These are phyloP conservation scores for Hortiboletus campestris DNA, from an alignment of 768 basidiomycete genomes.

Conservation along the genomic window DNA sequence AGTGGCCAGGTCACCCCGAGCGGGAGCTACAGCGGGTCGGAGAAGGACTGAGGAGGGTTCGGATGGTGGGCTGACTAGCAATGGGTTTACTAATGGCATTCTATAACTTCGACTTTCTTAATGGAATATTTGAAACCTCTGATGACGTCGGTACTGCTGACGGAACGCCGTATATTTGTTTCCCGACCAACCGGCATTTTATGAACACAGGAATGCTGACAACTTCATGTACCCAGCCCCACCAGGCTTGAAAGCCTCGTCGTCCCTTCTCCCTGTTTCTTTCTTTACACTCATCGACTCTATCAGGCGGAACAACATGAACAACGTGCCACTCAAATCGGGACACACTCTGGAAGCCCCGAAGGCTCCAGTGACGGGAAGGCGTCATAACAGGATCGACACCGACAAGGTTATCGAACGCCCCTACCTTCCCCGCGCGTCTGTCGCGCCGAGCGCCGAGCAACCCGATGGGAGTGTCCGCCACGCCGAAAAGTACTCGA, in stretches of 20 bases:
- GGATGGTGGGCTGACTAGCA: constrained; percentile 3
- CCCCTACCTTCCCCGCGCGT: constrained; percentile 30
- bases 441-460: constrained; percentile 27
- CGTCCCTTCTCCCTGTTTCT: constrained; percentile 14
- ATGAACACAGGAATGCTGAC: constrained; percentile 8
- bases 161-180: constrained; percentile 6
- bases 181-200: constrained; percentile 6
- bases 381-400: constrained; percentile 22
- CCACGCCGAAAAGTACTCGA: constrained; percentile 17
- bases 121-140: no score
- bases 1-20: constrained; percentile 20
- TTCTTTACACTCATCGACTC: constrained; percentile 20
- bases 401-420: constrained; percentile 27
- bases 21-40: constrained; percentile 3
- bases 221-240: constrained; percentile 16
- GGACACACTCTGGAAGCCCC: constrained; percentile 17
- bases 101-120: no score
- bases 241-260: constrained; percentile 9
- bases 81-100: constrained; percentile 8
- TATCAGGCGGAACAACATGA: constrained; percentile 21
- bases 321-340: constrained; percentile 13
- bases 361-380: constrained; percentile 21
- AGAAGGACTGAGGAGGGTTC: constrained; percentile 15
- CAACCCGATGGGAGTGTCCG: constrained; percentile 18
- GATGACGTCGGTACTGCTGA: neutral